These are phyloP conservation scores for Aureobasidium uvarum DNA, from an alignment of 2,329 filamentous ascomycete species.

Conservation along the genomic window DNA sequence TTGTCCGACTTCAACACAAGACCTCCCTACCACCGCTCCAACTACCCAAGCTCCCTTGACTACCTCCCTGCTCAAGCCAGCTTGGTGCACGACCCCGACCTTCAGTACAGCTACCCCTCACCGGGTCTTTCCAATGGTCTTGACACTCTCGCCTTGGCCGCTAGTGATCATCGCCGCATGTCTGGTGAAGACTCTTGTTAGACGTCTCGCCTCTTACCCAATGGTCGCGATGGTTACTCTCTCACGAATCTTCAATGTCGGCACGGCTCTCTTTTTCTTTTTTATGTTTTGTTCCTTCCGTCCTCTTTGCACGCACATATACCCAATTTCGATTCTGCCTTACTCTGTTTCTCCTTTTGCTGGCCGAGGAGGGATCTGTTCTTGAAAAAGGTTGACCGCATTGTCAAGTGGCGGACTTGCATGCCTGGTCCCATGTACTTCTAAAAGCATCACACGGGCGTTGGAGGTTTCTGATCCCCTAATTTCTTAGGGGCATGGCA, in stretches of 20 bases:
- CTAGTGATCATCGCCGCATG: constrained; percentile 38
- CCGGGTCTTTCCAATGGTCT: constrained; percentile 41
- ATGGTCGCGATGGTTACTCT: neutral
- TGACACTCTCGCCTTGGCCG: constrained; percentile 41
- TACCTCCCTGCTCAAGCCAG: constrained; percentile 36
- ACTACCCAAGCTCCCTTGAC: constrained; percentile 38
- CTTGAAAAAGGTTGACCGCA: neutral
- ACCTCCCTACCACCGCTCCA: constrained; percentile 38
- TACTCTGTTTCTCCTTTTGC: neutral
- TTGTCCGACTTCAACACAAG: constrained; percentile 36
- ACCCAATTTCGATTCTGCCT: constrained; percentile 24
- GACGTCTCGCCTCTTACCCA: neutral
- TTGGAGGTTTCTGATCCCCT: constrained; percentile 1
- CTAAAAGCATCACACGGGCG: constrained; percentile 15
- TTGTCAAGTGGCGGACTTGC: neutral
- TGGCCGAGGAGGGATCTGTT: neutral
- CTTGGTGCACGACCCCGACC: constrained; percentile 35
- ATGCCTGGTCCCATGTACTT: constrained; percentile 12
- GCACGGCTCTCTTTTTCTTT: constrained; percentile 17
- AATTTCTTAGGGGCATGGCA: neutral
- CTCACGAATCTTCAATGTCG: constrained; percentile 14
- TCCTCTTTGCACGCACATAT: constrained; percentile 27
- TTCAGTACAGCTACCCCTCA: constrained; percentile 40
- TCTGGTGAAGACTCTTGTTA: constrained; percentile 35
- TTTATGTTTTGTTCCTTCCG: neutral